Evolutionary conservation across 148 eudicot species (phyloP).

Genomic region (Vaccinium myrtillus): DNA sequence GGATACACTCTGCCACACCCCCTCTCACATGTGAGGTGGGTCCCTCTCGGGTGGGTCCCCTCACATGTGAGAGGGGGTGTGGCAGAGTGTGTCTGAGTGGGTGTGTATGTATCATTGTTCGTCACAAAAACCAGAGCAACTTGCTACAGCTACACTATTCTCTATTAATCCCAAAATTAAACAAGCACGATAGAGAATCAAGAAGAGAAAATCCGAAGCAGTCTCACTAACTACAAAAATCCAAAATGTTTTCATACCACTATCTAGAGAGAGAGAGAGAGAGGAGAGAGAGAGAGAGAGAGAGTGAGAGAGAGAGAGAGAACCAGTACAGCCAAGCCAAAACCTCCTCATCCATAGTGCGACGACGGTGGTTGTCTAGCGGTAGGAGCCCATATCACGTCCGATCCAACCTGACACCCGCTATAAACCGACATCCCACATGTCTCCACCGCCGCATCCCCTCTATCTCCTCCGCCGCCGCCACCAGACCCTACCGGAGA

Average conservation of each 20-base stretch:
- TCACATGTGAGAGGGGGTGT: no score
- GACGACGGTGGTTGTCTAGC: slow-evolving; percentile 38
- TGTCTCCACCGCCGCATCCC: slow-evolving; percentile 9
- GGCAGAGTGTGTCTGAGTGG: no score
- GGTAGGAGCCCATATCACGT: slow-evolving; percentile 46
- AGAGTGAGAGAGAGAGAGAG: not conserved
- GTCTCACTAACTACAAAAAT: no score
- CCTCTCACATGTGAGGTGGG: no score
- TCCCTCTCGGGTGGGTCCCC: no score
- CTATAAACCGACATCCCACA: slow-evolving; percentile 29
- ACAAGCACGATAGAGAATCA: not conserved
- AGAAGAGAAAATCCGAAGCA: not conserved
- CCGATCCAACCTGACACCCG: slow-evolving; percentile 33
- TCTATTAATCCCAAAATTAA: no score
- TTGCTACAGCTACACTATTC: no score
- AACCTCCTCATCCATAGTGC: slow-evolving; percentile 18
- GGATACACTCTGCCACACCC: no score
- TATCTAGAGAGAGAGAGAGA: not conserved
- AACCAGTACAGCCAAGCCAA: not conserved
- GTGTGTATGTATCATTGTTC: no score
- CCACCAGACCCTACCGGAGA: slow-evolving; percentile 34
- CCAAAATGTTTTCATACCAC: no score
- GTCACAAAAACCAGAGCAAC: no score
- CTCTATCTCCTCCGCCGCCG: slow-evolving; percentile 24
- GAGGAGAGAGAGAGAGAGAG: not conserved